Evolutionary conservation across 1,139 yeast genomes (phyloP), one percentile per base, ranked within the genome.

Genomic region (Suzukiozyma palmioleophila): DNA sequence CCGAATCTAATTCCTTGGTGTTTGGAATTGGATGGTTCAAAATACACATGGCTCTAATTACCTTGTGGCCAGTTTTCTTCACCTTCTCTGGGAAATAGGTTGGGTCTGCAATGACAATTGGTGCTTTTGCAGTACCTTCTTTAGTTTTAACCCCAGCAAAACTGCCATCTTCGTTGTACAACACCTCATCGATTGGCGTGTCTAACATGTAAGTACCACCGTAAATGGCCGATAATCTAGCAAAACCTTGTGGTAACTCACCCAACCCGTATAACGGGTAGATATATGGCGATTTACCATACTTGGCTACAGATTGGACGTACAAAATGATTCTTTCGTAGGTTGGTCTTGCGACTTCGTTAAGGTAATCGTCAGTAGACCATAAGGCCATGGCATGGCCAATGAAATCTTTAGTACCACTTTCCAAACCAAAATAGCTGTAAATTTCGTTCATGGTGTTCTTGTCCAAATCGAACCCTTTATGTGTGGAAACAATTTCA

Each of bases 341-440:
- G 12, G 97, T 83, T 54, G 92, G 96, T 58, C 96, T 79, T 3
- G 97, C 97, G 8, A 96, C 96, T 62, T 87, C 82, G 48, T 73
- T 77, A 56, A 92, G 68, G 61, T 92, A 92, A 45, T 87, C 92
- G 57, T 92, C 98, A 51, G 89, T 90, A 25, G 95, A 77, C 85
- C 96, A 90, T 46, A 92, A 75, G 7, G 97, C 99, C 98, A 92
- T 94, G 13, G 98, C 94, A 62, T 92, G 98, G 33, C 98, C 99
- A 51, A 94, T 86, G 56, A 92, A 92, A 62, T 94, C 97, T 57
- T 88, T 84, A 26, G 98, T 90, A 35, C 97, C 96, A 43, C 79
- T 78, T 54, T 94, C 97, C 46, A 92, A 77, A 8, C 97, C 96
- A 58, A 84, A 94, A 61, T 92, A 84, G 57, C 78, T 77, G 63